These are phyloP conservation scores for Collybia nuda DNA, from an alignment of 768 basidiomycete species.

Conservation along the genomic window DNA sequence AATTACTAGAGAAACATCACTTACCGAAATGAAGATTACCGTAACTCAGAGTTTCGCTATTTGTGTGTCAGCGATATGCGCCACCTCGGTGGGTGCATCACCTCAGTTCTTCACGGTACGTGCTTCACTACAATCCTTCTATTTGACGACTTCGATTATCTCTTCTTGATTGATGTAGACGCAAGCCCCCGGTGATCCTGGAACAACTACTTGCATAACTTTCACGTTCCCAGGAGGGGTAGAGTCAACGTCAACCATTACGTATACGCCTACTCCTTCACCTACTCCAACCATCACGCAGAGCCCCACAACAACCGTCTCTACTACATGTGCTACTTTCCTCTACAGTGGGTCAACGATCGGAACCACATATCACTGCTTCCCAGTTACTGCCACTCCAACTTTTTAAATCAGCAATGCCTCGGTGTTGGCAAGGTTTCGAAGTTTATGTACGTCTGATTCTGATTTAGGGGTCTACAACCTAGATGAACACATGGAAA, in stretches of 20 bases:
- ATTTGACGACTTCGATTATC: no score
- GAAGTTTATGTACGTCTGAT: no score
- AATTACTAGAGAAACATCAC: no score
- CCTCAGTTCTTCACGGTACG: conserved; percentile 6
- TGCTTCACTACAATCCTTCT: background rate
- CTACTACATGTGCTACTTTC: background rate
- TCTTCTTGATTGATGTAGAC: background rate
- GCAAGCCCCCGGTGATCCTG: background rate
- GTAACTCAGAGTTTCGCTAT: no score
- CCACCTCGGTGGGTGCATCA: background rate
- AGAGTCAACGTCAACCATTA: background rate
- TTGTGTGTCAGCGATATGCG: no score
- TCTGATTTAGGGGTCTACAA: no score
- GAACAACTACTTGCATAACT: conserved; percentile 5
- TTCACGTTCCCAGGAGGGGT: conserved; percentile 6
- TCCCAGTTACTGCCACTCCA: no score
- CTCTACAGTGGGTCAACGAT: background rate
- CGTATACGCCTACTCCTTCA: background rate
- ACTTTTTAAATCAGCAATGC: no score
- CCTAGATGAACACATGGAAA: no score
- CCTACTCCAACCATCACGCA: background rate
- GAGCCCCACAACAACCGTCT: background rate
- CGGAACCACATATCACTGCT: no score
- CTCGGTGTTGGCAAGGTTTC: no score
- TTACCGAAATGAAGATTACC: no score